Percentiles rank a stretch among this genome's conserved stretches.
phyloP scores from a whole-genome alignment of 257 asterid genomes.

The Capsicum chinense region DNA sequence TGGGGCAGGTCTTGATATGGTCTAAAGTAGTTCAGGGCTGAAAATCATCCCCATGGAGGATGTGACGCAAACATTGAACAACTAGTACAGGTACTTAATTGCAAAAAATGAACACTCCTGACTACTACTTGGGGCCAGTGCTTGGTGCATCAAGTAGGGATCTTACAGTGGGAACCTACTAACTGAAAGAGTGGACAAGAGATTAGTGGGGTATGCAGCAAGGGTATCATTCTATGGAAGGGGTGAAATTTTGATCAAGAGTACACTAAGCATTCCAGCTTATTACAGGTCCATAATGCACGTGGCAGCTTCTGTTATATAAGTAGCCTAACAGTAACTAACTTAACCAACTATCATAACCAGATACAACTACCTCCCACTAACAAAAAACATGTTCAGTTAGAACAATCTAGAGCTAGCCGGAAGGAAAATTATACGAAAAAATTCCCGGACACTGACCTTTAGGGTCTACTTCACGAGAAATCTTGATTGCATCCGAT shows the following conservation, averaged over 20 bases:
- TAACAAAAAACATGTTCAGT: background rate
- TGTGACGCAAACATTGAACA: background rate
- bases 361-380: background rate
- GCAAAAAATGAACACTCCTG: background rate
- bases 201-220: background rate
- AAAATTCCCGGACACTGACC: slow-evolving; percentile 20
- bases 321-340: background rate
- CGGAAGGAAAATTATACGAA: background rate
- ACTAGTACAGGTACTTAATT: background rate
- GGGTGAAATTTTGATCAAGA: background rate
- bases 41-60: background rate
- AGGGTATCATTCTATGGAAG: background rate
- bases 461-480: slow-evolving; percentile 46
- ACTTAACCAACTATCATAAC: background rate
- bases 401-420: background rate
- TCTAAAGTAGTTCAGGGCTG: background rate
- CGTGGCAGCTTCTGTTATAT: background rate
- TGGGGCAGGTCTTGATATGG: background rate
- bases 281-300: background rate
- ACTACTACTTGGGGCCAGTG: background rate
- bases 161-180: background rate
- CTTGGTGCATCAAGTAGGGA: background rate
- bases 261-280: background rate
- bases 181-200: background rate
- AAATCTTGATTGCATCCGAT: slow-evolving; percentile 44